A percentile compares a stretch with the other conserved stretches of the same genome.
phyloP scores from a whole-genome alignment of 257 asterid genomes.

The Ilex aquifolium region DNA sequence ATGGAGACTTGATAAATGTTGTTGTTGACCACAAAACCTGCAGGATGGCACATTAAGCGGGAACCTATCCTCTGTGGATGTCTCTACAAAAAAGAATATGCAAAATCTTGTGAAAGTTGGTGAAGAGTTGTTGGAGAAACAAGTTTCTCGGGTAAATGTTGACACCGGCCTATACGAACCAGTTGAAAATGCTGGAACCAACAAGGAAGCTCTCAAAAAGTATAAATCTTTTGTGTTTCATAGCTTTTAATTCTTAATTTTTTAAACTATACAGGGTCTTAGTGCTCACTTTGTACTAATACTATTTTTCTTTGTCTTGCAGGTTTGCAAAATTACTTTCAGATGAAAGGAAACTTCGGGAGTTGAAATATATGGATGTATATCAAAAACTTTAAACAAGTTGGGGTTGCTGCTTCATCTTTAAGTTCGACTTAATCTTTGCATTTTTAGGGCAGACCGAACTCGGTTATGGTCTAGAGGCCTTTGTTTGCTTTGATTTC shows the following conservation, averaged over 20 bases:
- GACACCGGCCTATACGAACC: constrained; percentile 36
- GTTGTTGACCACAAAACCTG: too few relatives aligned
- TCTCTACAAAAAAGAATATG: constrained; percentile 44
- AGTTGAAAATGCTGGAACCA: constrained; percentile 34
- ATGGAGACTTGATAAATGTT: too few relatives aligned
- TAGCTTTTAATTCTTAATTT: too few relatives aligned
- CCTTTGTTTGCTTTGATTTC: too few relatives aligned
- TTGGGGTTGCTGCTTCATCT: too few relatives aligned
- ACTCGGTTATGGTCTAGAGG: too few relatives aligned
- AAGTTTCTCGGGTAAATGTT: constrained; percentile 36
- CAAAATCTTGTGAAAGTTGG: constrained; percentile 41
- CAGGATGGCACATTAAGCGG: constrained; percentile 45
- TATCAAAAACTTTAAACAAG: not conserved
- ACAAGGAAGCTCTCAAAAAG: constrained; percentile 39
- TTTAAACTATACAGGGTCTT: too few relatives aligned
- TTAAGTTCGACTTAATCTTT: too few relatives aligned
- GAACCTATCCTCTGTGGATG: constrained; percentile 25
- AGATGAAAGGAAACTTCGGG: constrained; percentile 36
- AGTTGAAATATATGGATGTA: constrained; percentile 4
- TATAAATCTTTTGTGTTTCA: too few relatives aligned
- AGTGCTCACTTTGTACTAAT: not conserved
- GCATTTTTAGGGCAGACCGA: too few relatives aligned
- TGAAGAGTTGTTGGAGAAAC: constrained; percentile 37
- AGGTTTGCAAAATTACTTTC: constrained; percentile 54
- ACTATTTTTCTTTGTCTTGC: not conserved